A percentile compares a stretch with the other conserved stretches of the same genome.
Conservation (phyloP, 345 rosid genomes). For the Mallotus nudiflorus region DNA sequence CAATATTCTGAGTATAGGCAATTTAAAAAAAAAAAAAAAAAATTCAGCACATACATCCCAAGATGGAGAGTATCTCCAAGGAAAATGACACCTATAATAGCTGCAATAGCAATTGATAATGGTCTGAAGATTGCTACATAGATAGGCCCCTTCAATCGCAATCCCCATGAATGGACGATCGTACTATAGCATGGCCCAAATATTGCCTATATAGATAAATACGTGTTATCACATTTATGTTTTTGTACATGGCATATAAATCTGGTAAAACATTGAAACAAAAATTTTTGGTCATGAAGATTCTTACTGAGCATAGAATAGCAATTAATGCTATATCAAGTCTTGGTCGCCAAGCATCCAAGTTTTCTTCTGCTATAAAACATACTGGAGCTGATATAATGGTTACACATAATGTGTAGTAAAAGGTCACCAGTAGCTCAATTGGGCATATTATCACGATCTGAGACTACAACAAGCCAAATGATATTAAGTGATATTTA, state of each 20-base stretch:
- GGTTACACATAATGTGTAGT: conserved; percentile 64
- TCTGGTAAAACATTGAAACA: no score
- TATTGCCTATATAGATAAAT: no score
- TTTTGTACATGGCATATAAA: no score
- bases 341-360: conserved; percentile 57
- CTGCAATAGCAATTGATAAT: conserved; percentile 28
- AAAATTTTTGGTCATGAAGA: no score
- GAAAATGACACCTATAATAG: conserved; percentile 20
- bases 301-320: conserved; percentile 75
- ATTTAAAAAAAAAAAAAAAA: no score
- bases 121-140: conserved; percentile 32
- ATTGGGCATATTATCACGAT: conserved; percentile 79
- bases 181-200: no score
- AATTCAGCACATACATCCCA: conserved; percentile 19
- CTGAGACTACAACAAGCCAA: conserved; percentile 49
- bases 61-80: conserved; percentile 25
- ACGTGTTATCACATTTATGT: no score
- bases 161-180: conserved; percentile 13
- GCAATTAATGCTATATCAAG: conserved; percentile 58
- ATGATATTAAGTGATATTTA: no score
- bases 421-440: conserved; percentile 74
- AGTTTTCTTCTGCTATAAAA: conserved; percentile 46
- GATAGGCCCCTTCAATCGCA: conserved; percentile 24
- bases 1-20: no score
- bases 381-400: conserved; percentile 55